Conservation (phyloP, 805 yeast species). For the Myxozyma monticola region DNA sequence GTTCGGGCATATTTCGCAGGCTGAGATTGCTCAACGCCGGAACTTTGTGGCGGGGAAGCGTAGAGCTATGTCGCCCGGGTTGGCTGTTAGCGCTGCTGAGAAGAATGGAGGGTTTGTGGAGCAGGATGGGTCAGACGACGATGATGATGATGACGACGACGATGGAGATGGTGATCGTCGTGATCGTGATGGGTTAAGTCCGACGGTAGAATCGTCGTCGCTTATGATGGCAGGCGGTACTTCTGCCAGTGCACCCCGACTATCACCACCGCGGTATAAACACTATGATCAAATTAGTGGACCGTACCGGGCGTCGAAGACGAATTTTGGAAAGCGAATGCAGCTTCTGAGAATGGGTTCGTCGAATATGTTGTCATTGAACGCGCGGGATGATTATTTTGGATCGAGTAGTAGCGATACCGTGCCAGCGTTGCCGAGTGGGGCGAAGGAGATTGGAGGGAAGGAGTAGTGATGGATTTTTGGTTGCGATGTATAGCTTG, state of each 20-base stretch:
- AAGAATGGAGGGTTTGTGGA: neutral
- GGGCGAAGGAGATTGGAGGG: too few species aligned
- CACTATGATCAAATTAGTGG: constrained; percentile 16
- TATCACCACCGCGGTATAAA: constrained; percentile 1
- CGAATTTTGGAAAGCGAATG: constrained; percentile 13
- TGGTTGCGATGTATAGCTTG: too few species aligned
- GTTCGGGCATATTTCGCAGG: constrained; percentile 75
- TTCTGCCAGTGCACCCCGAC: neutral
- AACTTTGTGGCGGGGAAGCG: constrained; percentile 72
- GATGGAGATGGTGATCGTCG: too few species aligned
- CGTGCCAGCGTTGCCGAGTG: too few species aligned
- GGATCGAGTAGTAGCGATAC: constrained; percentile 2
- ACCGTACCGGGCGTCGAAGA: constrained; percentile 9
- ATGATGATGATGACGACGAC: neutral
- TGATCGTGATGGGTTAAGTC: too few species aligned
- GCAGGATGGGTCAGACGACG: neutral
- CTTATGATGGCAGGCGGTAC: too few species aligned
- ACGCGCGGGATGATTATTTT: constrained; percentile 26
- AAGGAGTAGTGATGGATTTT: too few species aligned
- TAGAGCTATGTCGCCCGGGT: constrained; percentile 33
- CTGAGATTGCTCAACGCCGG: constrained; percentile 75
- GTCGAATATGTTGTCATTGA: constrained; percentile 21
- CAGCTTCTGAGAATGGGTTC: constrained; percentile 21
- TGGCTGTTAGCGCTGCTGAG: neutral
- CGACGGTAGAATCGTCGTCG: neutral